Evolutionary conservation across 106 monocot species (phyloP), one percentile per base, ranked within the genome.

Genomic region (Dioscorea zingiberensis): DNA sequence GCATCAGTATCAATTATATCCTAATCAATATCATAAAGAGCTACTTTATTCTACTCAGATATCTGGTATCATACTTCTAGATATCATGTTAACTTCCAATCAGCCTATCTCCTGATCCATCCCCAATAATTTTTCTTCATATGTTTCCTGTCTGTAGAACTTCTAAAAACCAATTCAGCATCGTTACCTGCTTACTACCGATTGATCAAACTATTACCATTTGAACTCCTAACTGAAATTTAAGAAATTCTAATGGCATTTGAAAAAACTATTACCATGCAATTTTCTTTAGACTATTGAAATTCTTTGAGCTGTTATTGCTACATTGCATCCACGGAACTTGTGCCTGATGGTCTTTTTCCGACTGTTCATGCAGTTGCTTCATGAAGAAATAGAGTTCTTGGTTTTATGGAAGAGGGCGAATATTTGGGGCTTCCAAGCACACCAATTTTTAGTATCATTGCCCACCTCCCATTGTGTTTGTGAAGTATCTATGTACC

Each of bases 241-340:
- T n/a, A n/a, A n/a, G 15, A 13, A 10, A 53, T 1, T 58, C 3
- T 1, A 1, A 11, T 64, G 46, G 45, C 46, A 23, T 64, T 46
- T 16, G 64, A 64, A 64, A 47, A 44, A 22, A 64, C 64, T 21
- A 64, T 64, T 17, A 64, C 45, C 64, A 64, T 64, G 22, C 22
- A 11, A n/a, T 45, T 64, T 7, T 64, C 64, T 22, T 16, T 64
- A 23, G 38, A 64, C 47, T 14, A 45, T 64, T 21, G 64, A 44
- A 17, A 64, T 45, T 45, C 64, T 64, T n/a, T 14, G 45, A 64
- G 64, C 64, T 44, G 46, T 64, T 10, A 21, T 64, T 47, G 46
- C 46, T 3, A 64, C 64, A 19, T 38, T 64, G 64, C 64, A 64
- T 11, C 46, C 46, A n/a, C 21, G 46, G 2, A 64, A 64, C 24